Base-by-base conservation (phyloP, 1,284 basidiomycete genomes). In the Omphalotus olearius region DNA sequence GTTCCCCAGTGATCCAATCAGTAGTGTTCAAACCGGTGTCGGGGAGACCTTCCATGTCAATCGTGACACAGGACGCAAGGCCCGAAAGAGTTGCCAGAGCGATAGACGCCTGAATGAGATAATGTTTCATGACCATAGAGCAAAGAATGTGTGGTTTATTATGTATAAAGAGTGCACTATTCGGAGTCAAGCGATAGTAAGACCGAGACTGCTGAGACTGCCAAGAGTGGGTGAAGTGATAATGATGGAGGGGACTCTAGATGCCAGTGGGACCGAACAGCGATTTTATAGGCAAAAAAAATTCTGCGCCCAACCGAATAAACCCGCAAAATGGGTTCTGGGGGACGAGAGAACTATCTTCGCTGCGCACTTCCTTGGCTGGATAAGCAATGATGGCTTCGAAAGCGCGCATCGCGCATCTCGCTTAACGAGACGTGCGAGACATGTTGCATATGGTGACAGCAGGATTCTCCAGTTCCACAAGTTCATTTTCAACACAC, bases 11-110 rank as follows among this genome's bases (percentile, higher is more conserved):
- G 10, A 51, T 53, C 64, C 63, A 66, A 9, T 20, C 52, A 11
- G 58, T 58, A 7, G 64, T 66, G 47, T 64, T 56, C 14, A 66
- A 54, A 13, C 63, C 63, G 26, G 62, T 65, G 42, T 64, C 61
- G 6, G 64, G 64, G 14, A 64, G 63, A 17, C 62, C 63, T 42
- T 66, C 63, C 55, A 49, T 60, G 51, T 66, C 62, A 45, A 66
- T 61, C 9, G 42, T 51, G 18, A 60, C 59, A 4, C 58, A 60
- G 10, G 41, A 55, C 20, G 39, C 33, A 50, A 16, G 14, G 6
- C 11, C 10, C 23, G 18, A 43, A 35, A 43, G 3, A 9, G 17
- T 9, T 2, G 40, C 28, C 20, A 50, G 16, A n/a, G 30, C 14
- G 18, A 47, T 3, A 23, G 23, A 6, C 5, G 40, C 14, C 48